A percentile compares a stretch with the other conserved stretches of the same genome.
phyloP scores from a whole-genome alignment of 306 rosid species.

The Lathyrus tuberosus region DNA sequence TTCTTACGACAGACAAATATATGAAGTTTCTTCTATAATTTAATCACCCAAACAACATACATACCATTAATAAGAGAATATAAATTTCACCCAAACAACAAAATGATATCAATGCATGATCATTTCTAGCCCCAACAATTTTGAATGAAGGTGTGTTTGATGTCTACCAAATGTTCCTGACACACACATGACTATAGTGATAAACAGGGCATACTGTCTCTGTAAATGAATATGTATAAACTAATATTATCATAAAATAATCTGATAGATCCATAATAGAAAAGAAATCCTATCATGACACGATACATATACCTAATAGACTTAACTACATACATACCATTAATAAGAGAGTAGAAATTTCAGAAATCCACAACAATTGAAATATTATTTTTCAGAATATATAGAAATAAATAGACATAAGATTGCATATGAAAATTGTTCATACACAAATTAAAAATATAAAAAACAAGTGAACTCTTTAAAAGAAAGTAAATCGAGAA shows the following conservation, averaged over 20 bases:
- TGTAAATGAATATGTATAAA: conserved; percentile 20
- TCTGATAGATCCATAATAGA: conserved; percentile 18
- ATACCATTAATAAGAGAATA: no score
- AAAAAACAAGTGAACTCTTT: conserved; percentile 14
- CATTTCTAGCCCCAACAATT: no score
- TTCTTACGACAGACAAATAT: no score
- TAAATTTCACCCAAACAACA: no score
- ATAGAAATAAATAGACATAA: conserved; percentile 7
- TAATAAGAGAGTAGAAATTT: conserved; percentile 16
- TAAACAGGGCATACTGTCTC: no score
- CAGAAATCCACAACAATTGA: conserved; percentile 10
- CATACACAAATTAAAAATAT: background rate
- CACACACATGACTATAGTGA: no score
- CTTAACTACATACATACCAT: background rate
- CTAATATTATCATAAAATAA: conserved; percentile 23
- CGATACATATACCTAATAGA: background rate
- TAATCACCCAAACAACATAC: no score
- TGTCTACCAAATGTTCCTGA: no score
- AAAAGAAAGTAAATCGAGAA: conserved; percentile 33
- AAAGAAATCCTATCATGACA: conserved; percentile 14
- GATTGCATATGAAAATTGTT: conserved; percentile 3
- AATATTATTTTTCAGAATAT: conserved; percentile 10
- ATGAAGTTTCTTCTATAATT: no score
- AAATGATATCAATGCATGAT: no score
- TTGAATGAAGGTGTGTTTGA: no score